These are phyloP conservation scores for Acanthochlamys bracteata DNA, from an alignment of 106 monocot species.

Conservation along the genomic window DNA sequence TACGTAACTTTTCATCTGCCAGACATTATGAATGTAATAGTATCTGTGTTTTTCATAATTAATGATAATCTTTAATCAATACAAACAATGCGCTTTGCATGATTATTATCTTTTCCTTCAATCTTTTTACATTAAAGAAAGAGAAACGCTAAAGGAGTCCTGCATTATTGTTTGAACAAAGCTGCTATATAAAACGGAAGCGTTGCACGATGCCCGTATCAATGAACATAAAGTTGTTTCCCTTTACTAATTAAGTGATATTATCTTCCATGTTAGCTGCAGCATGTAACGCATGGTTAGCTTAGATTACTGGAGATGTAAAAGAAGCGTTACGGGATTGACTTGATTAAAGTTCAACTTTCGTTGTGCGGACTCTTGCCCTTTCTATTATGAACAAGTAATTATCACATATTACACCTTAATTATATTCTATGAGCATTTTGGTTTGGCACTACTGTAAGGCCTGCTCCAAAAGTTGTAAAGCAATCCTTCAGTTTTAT, in stretches of 20 bases:
- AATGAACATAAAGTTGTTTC: neutral
- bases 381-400: too few relatives aligned
- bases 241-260: neutral
- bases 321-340: too few relatives aligned
- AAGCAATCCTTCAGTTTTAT: too few relatives aligned
- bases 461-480: too few relatives aligned
- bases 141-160: neutral
- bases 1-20: constrained; percentile 4
- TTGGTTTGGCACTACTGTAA: too few relatives aligned
- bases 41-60: neutral
- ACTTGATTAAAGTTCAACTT: too few relatives aligned
- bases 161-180: neutral
- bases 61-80: neutral
- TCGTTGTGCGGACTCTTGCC: too few relatives aligned
- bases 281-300: neutral
- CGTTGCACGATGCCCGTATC: neutral
- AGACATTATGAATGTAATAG: neutral
- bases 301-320: neutral
- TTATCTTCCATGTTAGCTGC: neutral
- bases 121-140: neutral
- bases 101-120: constrained; percentile 4
- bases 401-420: too few relatives aligned
- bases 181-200: neutral
- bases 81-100: neutral
- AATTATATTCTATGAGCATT: too few relatives aligned